Evolutionary conservation across 108 stramenopile species (phyloP).

Genomic region (Cyclotella choctawhatcheeana): DNA sequence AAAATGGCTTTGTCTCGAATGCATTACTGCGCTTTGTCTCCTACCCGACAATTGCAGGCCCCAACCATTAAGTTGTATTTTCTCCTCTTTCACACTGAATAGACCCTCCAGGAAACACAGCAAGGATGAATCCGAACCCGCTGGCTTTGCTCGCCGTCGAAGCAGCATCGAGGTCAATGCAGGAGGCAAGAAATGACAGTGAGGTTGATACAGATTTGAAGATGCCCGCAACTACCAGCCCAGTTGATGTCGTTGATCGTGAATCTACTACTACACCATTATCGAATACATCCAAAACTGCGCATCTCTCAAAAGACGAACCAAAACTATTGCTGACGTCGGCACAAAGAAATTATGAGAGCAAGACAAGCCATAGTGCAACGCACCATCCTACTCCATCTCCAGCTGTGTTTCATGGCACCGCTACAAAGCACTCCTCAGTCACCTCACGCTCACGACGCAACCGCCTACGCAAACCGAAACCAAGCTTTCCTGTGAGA

Average conservation of each 20-base stretch:
- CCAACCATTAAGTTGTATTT: no score
- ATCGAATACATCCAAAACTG: neutral
- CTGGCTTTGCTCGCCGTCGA: neutral
- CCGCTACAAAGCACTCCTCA: neutral
- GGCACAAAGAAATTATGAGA: neutral
- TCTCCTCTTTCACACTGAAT: no score
- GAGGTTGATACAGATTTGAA: neutral
- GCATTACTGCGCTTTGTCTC: no score
- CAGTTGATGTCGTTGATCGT: no score
- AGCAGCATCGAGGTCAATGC: neutral
- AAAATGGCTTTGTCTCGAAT: no score
- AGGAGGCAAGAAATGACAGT: neutral
- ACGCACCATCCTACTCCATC: neutral
- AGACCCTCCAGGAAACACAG: no score
- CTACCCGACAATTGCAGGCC: no score
- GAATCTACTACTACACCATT: neutral
- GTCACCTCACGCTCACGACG: neutral
- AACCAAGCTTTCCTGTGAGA: slow-evolving; percentile 46
- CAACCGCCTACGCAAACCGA: slow-evolving; percentile 26
- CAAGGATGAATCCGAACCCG: neutral
- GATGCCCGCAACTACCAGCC: neutral
- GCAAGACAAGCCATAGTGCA: neutral
- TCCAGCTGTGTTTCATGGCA: neutral
- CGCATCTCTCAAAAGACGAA: neutral
- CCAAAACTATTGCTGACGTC: neutral